phyloP scores from a whole-genome alignment of 164 flowering plant genomes.

The Cinnamomum micranthum region DNA sequence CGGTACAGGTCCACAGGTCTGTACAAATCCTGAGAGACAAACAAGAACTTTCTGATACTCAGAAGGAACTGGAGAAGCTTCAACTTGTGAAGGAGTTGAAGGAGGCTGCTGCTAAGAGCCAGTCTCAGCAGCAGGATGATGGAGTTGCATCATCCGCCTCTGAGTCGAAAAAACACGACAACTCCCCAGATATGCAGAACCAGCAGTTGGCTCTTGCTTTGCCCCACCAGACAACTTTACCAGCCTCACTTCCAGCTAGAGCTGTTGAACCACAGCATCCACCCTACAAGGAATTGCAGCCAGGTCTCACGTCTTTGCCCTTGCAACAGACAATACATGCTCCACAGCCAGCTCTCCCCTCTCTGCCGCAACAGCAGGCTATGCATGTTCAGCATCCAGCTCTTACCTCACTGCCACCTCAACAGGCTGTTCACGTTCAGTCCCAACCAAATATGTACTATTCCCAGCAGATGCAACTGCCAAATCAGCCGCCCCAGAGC shows the following conservation, averaged over 20 bases:
- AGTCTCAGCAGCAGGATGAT: slow-evolving; percentile 46
- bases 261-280: slow-evolving; percentile 39
- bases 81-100: slow-evolving; percentile 62
- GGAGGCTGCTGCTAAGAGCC: slow-evolving; percentile 25
- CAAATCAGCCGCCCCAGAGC: slow-evolving; percentile 32
- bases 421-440: slow-evolving; percentile 36
- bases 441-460: slow-evolving; percentile 56
- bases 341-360: slow-evolving; percentile 28
- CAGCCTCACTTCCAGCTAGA: slow-evolving; percentile 29
- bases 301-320: slow-evolving; percentile 39
- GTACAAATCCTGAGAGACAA: slow-evolving; percentile 92
- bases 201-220: slow-evolving; percentile 85
- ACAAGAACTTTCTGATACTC: slow-evolving; percentile 92
- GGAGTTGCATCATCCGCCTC: slow-evolving; percentile 15
- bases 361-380: slow-evolving; percentile 47
- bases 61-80: slow-evolving; percentile 88
- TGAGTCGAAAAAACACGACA: slow-evolving; percentile 48
- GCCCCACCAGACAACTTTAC: slow-evolving; percentile 58
- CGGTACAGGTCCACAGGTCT: slow-evolving; percentile 77
- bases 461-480: slow-evolving; percentile 43
- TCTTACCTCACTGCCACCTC: slow-evolving; percentile 40
- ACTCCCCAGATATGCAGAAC: slow-evolving; percentile 42
- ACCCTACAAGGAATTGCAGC: slow-evolving; percentile 23
- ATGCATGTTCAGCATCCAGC: slow-evolving; percentile 19
- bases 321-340: slow-evolving; percentile 39